Evolutionary conservation across 2,329 filamentous ascomycete species (phyloP).

Genomic region (Davidsoniella virescens): DNA sequence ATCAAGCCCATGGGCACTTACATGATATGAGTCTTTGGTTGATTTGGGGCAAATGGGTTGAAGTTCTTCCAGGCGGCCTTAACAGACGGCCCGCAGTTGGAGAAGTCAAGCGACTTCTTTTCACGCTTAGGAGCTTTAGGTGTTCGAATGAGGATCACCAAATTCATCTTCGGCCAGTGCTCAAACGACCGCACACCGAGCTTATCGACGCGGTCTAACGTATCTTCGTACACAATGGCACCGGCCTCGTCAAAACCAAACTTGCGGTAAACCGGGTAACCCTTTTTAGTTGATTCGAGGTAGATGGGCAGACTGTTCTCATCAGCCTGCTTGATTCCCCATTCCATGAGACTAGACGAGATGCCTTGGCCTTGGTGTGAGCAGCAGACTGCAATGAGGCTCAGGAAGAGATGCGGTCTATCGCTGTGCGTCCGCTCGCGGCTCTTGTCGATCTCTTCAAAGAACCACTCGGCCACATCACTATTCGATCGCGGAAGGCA

Average conservation of each 20-base stretch:
- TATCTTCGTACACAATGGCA: slow-evolving; percentile 9
- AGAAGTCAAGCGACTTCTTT: background rate
- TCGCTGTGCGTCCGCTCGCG: slow-evolving; percentile 10
- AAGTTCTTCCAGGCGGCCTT: background rate
- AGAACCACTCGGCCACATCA: slow-evolving; percentile 9
- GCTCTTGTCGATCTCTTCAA: slow-evolving; percentile 7
- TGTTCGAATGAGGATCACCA: slow-evolving; percentile 9
- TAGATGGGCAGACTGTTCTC: slow-evolving; percentile 6
- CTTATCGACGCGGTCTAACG: background rate
- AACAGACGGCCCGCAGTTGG: background rate
- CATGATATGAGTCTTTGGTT: too few species aligned
- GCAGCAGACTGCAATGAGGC: slow-evolving; percentile 8
- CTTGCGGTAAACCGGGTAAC: slow-evolving; percentile 10
- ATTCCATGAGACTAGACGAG: slow-evolving; percentile 5
- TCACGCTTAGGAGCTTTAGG: background rate
- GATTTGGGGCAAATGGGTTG: background rate
- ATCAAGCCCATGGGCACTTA: too few species aligned
- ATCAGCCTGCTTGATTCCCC: slow-evolving; percentile 11
- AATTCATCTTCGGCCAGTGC: slow-evolving; percentile 7
- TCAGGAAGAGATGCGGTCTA: slow-evolving; percentile 10
- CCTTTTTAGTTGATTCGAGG: slow-evolving; percentile 8
- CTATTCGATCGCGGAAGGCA: slow-evolving; percentile 1
- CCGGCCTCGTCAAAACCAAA: slow-evolving; percentile 7
- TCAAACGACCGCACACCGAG: slow-evolving; percentile 1
- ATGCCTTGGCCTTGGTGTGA: slow-evolving; percentile 6